Evolutionary conservation across 1,284 basidiomycete species (phyloP).

Genomic region (Ustilago shanxiensis): DNA sequence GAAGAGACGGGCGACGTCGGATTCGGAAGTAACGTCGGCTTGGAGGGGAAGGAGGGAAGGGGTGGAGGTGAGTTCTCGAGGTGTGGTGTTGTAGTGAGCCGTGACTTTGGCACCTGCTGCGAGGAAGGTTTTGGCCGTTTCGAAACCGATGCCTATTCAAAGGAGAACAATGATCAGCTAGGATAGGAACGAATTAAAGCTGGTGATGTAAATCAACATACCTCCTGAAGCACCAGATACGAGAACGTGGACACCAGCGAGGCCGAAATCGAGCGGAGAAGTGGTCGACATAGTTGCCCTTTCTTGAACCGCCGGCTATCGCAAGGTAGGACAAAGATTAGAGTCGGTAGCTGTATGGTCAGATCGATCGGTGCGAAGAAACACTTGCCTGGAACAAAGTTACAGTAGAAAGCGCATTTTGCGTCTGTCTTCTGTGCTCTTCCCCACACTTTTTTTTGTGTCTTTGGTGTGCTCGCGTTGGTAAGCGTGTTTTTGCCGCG

Average conservation of each 20-base stretch:
- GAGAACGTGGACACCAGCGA: constrained; percentile 38
- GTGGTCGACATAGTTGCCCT: constrained; percentile 4
- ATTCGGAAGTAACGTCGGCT: constrained; percentile 77
- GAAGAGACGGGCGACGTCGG: constrained; percentile 73
- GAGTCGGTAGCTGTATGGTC: not conserved
- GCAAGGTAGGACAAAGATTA: not conserved
- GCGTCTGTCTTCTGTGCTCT: too few relatives aligned
- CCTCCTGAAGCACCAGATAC: constrained; percentile 47
- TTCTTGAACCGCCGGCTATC: not conserved
- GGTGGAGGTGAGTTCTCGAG: constrained; percentile 71
- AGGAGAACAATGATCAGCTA: not conserved
- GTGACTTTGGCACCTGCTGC: constrained; percentile 76
- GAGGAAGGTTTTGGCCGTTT: constrained; percentile 43
- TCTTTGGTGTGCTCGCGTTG: not conserved
- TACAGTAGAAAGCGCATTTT: too few relatives aligned
- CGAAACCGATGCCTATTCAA: constrained; percentile 42
- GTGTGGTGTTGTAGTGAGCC: constrained; percentile 79
- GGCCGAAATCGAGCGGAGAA: constrained; percentile 44
- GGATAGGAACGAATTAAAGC: not conserved
- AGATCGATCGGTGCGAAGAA: not conserved
- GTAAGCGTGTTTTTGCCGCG: too few relatives aligned
- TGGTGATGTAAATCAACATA: constrained; percentile 15
- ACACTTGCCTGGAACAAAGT: too few relatives aligned
- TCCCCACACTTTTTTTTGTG: not conserved
- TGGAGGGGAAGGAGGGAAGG: constrained; percentile 72